Conservation (phyloP, 2,329 filamentous ascomycete species). For the Colletotrichum lini region DNA sequence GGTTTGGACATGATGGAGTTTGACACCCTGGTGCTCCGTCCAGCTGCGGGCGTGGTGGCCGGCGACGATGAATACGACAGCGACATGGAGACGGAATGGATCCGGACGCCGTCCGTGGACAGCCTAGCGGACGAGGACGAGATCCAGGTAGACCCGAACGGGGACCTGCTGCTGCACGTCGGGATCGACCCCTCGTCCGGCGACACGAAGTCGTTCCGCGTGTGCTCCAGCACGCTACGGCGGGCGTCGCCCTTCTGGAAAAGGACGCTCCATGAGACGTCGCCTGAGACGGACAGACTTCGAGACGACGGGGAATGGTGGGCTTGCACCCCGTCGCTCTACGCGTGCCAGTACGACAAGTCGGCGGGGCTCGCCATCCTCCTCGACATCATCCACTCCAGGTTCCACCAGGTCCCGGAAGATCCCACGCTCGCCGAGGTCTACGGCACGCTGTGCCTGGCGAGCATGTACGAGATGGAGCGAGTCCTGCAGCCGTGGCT, state of each 20-base stretch:
- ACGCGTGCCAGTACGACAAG: constrained; percentile 31
- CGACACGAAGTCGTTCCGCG: constrained; percentile 18
- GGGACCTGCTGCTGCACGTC: constrained; percentile 19
- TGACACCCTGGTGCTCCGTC: constrained; percentile 12
- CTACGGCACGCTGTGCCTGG: constrained; percentile 27
- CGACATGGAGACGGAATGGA: constrained; percentile 33
- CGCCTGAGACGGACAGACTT: neutral
- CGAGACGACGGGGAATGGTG: constrained; percentile 11
- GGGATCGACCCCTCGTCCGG: constrained; percentile 10
- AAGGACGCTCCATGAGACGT: constrained; percentile 16
- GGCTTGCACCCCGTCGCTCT: constrained; percentile 15
- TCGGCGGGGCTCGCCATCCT: constrained; percentile 23
- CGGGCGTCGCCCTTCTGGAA: constrained; percentile 38
- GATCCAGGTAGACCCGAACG: constrained; percentile 27
- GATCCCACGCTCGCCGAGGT: constrained; percentile 12
- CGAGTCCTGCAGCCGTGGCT: constrained; percentile 35
- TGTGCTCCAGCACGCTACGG: constrained; percentile 29
- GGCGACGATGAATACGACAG: constrained; percentile 10
- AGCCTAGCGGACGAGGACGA: constrained; percentile 20
- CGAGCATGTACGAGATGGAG: constrained; percentile 35
- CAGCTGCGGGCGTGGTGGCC: neutral
- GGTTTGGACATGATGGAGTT: constrained; percentile 10
- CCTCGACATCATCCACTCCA: constrained; percentile 32
- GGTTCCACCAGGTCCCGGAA: constrained; percentile 19
- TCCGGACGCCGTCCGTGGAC: constrained; percentile 27